phyloP scores from a whole-genome alignment of 1,284 basidiomycete species.

The Trichosporon sp. region DNA sequence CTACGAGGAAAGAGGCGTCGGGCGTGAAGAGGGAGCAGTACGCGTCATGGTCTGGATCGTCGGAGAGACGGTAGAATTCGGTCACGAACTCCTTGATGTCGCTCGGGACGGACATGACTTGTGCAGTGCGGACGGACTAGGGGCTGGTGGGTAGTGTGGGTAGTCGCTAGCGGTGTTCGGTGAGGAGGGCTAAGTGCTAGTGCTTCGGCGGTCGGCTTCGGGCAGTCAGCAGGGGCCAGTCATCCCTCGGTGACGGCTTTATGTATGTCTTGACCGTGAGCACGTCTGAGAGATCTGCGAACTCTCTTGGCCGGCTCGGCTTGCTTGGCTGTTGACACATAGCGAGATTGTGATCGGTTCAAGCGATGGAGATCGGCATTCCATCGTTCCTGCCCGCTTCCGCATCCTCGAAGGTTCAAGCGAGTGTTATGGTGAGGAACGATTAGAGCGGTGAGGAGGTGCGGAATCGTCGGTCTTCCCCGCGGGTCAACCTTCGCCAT shows the following conservation, averaged over 20 bases:
- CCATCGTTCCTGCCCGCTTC: not conserved
- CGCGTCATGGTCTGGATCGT: constrained; percentile 19
- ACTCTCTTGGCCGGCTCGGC: not conserved
- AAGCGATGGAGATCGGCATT: not conserved
- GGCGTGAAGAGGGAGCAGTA: constrained; percentile 16
- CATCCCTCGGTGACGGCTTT: not conserved
- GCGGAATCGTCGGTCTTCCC: not conserved
- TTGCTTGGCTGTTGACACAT: not conserved
- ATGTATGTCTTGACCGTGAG: not conserved
- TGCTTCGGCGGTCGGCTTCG: not conserved
- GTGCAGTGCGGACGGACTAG: not conserved
- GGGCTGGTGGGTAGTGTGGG: too few relatives aligned
- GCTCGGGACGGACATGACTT: constrained; percentile 9
- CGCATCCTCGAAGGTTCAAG: not conserved
- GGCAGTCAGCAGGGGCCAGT: not conserved
- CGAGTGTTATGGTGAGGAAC: not conserved
- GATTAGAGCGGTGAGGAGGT: not conserved
- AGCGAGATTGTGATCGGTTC: not conserved
- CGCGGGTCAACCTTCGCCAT: not conserved
- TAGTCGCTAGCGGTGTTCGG: too few relatives aligned
- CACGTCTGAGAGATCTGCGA: not conserved
- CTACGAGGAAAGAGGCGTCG: constrained; percentile 2
- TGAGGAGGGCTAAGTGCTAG: too few relatives aligned
- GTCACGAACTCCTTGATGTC: constrained; percentile 4
- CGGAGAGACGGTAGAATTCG: constrained; percentile 8